Conservation (phyloP, 2,329 filamentous ascomycete species). For the Xylaria sp. region DNA sequence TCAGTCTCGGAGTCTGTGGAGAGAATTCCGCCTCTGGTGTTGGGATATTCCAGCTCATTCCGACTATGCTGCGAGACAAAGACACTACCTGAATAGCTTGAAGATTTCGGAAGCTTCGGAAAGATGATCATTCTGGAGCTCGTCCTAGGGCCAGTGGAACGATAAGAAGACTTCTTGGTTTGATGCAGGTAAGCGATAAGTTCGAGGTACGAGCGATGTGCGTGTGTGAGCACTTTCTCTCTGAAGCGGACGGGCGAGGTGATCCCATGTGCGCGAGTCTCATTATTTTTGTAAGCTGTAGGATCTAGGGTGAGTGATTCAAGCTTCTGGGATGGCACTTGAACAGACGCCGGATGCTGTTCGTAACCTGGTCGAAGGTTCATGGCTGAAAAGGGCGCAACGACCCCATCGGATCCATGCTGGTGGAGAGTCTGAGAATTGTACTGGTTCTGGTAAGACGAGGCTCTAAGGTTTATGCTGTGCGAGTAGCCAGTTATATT, state of each 20-base stretch:
- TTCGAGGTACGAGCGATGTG: slow-evolving; percentile 78
- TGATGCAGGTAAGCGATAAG: slow-evolving; percentile 73
- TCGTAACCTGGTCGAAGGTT: slow-evolving; percentile 55
- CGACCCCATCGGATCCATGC: slow-evolving; percentile 43
- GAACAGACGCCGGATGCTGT: slow-evolving; percentile 38
- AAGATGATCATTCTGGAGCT: slow-evolving; percentile 65
- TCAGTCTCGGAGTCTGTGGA: slow-evolving; percentile 33
- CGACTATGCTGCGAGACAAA: slow-evolving; percentile 39
- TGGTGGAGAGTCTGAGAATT: slow-evolving; percentile 42
- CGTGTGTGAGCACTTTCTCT: slow-evolving; percentile 74
- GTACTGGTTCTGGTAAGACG: slow-evolving; percentile 52
- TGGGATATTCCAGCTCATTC: slow-evolving; percentile 31
- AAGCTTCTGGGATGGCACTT: slow-evolving; percentile 49
- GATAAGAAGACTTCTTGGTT: slow-evolving; percentile 61
- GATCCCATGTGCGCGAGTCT: slow-evolving; percentile 40
- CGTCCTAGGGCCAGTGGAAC: slow-evolving; percentile 53
- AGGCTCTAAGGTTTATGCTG: slow-evolving; percentile 47
- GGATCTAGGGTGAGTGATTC: slow-evolving; percentile 51
- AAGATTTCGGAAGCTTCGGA: slow-evolving; percentile 61
- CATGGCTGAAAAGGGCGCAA: slow-evolving; percentile 46
- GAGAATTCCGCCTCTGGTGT: slow-evolving; percentile 33
- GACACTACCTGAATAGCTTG: slow-evolving; percentile 35
- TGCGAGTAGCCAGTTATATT: slow-evolving; percentile 50
- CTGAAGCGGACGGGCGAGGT: slow-evolving; percentile 63
- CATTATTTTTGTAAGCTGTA: slow-evolving; percentile 40